Evolutionary conservation across 768 basidiomycete genomes (phyloP).

Genomic region (Jaapia argillacea): DNA sequence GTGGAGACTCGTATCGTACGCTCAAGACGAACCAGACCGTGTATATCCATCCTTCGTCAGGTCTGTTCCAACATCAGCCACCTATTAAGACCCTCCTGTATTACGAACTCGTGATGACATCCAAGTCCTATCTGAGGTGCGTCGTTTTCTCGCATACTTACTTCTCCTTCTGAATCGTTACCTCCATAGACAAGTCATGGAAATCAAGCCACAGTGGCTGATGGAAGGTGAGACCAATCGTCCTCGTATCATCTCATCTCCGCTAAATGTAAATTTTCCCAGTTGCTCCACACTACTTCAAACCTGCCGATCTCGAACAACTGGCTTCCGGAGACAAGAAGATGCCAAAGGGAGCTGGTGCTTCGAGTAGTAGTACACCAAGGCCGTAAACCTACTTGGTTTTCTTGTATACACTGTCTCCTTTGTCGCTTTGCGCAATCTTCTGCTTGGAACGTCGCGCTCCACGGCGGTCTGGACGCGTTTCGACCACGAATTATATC

Average conservation of each 20-base stretch:
- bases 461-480: too few relatives aligned
- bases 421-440: too few relatives aligned
- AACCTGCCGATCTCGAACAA: constrained; percentile 72
- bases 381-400: too few relatives aligned
- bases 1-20: constrained; percentile 94
- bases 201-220: constrained; percentile 93
- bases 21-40: constrained; percentile 95
- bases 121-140: constrained; percentile 89
- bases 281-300: constrained; percentile 98
- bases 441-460: too few relatives aligned
- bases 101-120: constrained; percentile 96
- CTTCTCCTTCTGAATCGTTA: background rate
- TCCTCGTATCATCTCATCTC: constrained; percentile 4
- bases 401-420: too few relatives aligned
- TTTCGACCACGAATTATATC: too few relatives aligned
- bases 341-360: constrained; percentile 76
- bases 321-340: constrained; percentile 78
- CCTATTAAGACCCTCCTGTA: constrained; percentile 86
- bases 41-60: constrained; percentile 93
- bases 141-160: constrained; percentile 13
- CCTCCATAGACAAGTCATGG: constrained; percentile 77
- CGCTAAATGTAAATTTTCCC: background rate
- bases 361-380: too few relatives aligned
- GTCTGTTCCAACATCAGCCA: constrained; percentile 91
- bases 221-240: constrained; percentile 57